A percentile compares a stretch with the other conserved stretches of the same genome.
phyloP scores from a whole-genome alignment of 1,284 basidiomycete genomes.

The Ganoderma resinaceum region DNA sequence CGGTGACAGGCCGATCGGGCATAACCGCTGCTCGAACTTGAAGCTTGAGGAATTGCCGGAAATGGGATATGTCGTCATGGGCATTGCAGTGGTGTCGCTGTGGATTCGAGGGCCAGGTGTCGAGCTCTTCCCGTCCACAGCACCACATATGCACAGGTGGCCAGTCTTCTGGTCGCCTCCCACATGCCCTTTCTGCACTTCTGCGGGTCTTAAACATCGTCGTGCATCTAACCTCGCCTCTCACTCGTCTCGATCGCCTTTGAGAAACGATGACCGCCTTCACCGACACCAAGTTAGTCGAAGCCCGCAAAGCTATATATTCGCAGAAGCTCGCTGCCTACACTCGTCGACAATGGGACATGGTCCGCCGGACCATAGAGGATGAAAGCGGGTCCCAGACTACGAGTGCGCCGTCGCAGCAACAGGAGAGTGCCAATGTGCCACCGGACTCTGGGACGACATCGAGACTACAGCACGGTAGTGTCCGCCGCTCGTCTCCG shows the following conservation, averaged over 20 bases:
- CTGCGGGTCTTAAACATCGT: background rate
- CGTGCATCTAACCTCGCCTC: background rate
- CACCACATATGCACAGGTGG: slow-evolving; percentile 22
- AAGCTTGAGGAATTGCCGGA: slow-evolving; percentile 32
- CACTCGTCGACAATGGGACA: slow-evolving; percentile 63
- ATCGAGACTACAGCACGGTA: slow-evolving; percentile 32
- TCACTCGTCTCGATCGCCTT: background rate
- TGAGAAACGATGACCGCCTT: slow-evolving; percentile 33
- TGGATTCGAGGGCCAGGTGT: slow-evolving; percentile 33
- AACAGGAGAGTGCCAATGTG: slow-evolving; percentile 17
- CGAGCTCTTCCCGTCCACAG: slow-evolving; percentile 17
- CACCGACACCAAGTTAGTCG: slow-evolving; percentile 38
- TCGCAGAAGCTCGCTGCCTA: slow-evolving; percentile 64
- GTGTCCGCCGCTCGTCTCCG: background rate
- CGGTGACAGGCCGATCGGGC: background rate
- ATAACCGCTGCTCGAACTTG: slow-evolving; percentile 30
- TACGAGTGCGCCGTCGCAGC: slow-evolving; percentile 1
- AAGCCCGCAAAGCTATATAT: slow-evolving; percentile 59
- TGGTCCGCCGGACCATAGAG: slow-evolving; percentile 40
- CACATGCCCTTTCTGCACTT: background rate
- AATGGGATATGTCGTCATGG: slow-evolving; percentile 35
- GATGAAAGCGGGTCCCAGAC: slow-evolving; percentile 22
- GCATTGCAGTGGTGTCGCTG: slow-evolving; percentile 30
- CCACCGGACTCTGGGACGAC: slow-evolving; percentile 19
- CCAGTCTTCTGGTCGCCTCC: background rate